Evolutionary conservation across 2,329 filamentous ascomycete species (phyloP), one percentile per base, ranked within the genome.

Genomic region (Stylonectria norvegica): DNA sequence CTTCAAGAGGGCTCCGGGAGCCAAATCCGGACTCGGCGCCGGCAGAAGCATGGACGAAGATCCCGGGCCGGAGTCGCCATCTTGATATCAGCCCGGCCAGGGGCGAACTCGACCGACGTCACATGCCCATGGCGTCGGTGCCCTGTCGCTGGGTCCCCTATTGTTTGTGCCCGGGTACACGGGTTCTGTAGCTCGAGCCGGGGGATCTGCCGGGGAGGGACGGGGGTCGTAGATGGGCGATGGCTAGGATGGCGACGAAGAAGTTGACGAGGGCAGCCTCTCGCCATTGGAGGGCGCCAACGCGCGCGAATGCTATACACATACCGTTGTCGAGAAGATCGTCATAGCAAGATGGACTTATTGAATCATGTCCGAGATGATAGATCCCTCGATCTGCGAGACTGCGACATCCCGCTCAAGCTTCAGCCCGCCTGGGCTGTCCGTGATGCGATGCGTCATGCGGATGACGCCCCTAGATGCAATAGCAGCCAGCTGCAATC

Each of bases 401-500:
- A n/a, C n/a, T n/a, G n/a, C n/a, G n/a, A n/a, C 30, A 5, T 32
- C 30, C 30, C 30, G 30, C 30, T 17, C 30, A 32, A 32, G 30
- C 15, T 32, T 32, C 15, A 32, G 30, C 30, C 30, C 30, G 30
- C 19, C 30, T 32, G n/a, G n/a, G n/a, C n/a, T n/a, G n/a, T n/a
- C n/a, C n/a, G n/a, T n/a, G n/a, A n/a, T n/a, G 14, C 15, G 19
- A 8, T 8, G n/a, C 17, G 5, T 14, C 17, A 32, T 18, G 30
- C 15, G 8, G 14, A 18, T 18, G 30, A 17, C 5, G 16, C 15
- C 19, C 5, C 16, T 7, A 32, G 6, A 19, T 14, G 16, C 25
- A 34, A 41, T 31, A 20, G 31, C 33, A 36, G 31, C 31, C 36
- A 32, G 42, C 38, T 12, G 34, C 34, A 41, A 35, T 48, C 41